These are phyloP conservation scores for Prunella vulgaris DNA, from an alignment of 257 asterid species.

Conservation along the genomic window DNA sequence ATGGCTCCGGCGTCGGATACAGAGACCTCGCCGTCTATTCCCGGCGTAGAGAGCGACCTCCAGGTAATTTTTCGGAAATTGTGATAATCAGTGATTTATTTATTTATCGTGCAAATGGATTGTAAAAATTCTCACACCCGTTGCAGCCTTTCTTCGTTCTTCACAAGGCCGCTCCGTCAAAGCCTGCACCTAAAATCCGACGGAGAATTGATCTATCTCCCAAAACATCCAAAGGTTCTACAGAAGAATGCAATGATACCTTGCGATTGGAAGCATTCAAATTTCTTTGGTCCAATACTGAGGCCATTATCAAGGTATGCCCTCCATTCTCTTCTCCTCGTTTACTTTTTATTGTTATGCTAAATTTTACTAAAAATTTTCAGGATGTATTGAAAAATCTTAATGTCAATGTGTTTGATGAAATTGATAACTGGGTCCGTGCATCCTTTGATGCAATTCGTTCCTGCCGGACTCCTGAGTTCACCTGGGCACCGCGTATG, in stretches of 20 bases:
- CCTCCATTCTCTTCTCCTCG: neutral
- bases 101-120: neutral
- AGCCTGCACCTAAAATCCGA: slow-evolving; percentile 40
- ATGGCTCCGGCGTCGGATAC: slow-evolving; percentile 39
- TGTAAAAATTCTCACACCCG: neutral
- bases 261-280: slow-evolving; percentile 50
- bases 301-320: slow-evolving; percentile 57
- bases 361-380: neutral
- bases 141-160: slow-evolving; percentile 80
- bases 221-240: slow-evolving; percentile 19
- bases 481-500: slow-evolving; percentile 31
- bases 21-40: slow-evolving; percentile 12
- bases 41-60: slow-evolving; percentile 30
- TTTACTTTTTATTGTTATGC: neutral
- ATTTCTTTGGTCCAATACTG: slow-evolving; percentile 58
- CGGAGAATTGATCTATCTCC: slow-evolving; percentile 55
- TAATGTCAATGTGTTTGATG: slow-evolving; percentile 56
- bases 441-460: slow-evolving; percentile 55
- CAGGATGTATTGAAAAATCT: slow-evolving; percentile 71
- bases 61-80: slow-evolving; percentile 34
- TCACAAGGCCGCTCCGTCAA: slow-evolving; percentile 57
- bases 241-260: slow-evolving; percentile 22
- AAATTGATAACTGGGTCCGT: slow-evolving; percentile 59
- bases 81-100: neutral
- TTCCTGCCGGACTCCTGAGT: slow-evolving; percentile 33